Evolutionary conservation across 371 early-diverging fungal genomes (phyloP), one percentile per base, ranked within the genome.

Genomic region (Lichtheimia corymbifera): DNA sequence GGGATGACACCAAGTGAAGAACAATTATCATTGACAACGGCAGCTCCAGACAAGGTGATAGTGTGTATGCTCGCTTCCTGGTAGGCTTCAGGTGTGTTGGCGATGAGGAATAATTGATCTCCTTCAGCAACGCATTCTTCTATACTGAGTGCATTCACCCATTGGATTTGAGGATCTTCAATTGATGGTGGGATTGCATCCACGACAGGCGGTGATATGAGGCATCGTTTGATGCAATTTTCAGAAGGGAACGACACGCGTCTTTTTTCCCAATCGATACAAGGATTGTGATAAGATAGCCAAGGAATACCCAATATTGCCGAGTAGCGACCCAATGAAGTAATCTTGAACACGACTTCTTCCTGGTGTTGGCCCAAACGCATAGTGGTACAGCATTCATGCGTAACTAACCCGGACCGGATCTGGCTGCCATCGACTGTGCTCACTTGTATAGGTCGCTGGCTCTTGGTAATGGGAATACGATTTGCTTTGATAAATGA

Each of bases 241-340:
- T 20, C 3, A 4, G 45, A 57, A 20, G 20, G 5, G n/a, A 57
- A 44, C 1, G 7, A 3, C 11, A 57, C n/a, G 7, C 15, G 17
- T 15, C 27, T 41, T 2, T 11, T 57, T 1, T 27, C 15, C 63
- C 58, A 63, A 28, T 42, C 25, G 20, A 57, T 57, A 18, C 2
- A 0, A 0, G 63, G 57, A 30, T 63, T 24, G 25, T 63, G 63
- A 4, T 57, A 0, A 42, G 2, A 15, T 1, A 63, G 28, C 63
- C 63, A 63, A 0, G 63, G 58, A 13, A 45, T 63, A 43, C 56
- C 56, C 3, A 63, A 47, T 6, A 63, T 58, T 11, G 57, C 45
- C 3, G 57, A 28, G 18, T 58, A 58, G 2, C 44, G 58, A 2
- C 56, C 62, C 0, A 62, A 17, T 20, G 44, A 28, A 9, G 51